A percentile compares a stretch with the other conserved stretches of the same genome.
Evolutionary conservation across 2,329 filamentous ascomycete species (phyloP).

Genomic region (Penicillium sp.): DNA sequence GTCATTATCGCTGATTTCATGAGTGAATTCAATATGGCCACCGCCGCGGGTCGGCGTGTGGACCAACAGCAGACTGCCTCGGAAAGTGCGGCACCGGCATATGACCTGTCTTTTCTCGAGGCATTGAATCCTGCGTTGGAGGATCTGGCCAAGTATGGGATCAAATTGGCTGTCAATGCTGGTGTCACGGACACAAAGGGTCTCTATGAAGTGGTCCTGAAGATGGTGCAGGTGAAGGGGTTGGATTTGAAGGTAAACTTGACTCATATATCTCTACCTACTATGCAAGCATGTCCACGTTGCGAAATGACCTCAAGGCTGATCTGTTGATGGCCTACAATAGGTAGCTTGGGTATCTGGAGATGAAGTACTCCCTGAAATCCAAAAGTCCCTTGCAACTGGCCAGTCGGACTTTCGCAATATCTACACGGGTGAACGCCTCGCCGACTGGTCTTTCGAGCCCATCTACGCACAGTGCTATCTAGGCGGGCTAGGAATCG

Average conservation of each 20-base stretch:
- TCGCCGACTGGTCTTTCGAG: conserved; percentile 43
- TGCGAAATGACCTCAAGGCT: not conserved
- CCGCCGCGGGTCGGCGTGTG: conserved; percentile 43
- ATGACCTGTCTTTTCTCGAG: conserved; percentile 58
- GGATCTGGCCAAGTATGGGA: conserved; percentile 44
- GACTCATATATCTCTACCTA: not conserved
- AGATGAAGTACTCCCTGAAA: conserved; percentile 47
- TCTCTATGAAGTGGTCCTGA: conserved; percentile 43
- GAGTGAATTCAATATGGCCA: conserved; percentile 59
- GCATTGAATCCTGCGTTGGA: conserved; percentile 47
- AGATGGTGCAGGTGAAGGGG: conserved; percentile 43
- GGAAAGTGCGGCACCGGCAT: conserved; percentile 43
- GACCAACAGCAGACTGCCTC: conserved; percentile 30
- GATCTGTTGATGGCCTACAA: not conserved
- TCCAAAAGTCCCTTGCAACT: conserved; percentile 34
- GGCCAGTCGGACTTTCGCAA: conserved; percentile 43
- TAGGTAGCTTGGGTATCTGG: conserved; percentile 54
- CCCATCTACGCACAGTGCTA: conserved; percentile 37
- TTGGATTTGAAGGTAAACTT: conserved; percentile 45
- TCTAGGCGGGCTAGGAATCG: conserved; percentile 47
- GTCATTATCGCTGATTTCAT: conserved; percentile 55
- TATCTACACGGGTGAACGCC: conserved; percentile 40
- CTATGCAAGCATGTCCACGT: not conserved
- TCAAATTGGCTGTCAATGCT: conserved; percentile 52
- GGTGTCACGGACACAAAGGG: conserved; percentile 48